These are phyloP conservation scores for Monosporascus ibericus DNA, from an alignment of 2,329 filamentous ascomycete genomes.

Conservation along the genomic window DNA sequence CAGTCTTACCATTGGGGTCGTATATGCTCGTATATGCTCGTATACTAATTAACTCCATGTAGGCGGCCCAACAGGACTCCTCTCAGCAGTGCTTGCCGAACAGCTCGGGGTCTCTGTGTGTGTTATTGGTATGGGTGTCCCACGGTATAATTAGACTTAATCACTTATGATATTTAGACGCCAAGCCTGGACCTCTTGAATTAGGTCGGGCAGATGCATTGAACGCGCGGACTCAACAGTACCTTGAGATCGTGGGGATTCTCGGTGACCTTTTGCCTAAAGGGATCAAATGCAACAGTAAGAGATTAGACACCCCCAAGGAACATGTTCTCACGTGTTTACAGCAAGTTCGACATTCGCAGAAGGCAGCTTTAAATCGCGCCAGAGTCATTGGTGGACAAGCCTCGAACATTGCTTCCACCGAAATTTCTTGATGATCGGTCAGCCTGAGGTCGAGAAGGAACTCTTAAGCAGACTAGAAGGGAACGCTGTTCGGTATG, in stretches of 20 bases:
- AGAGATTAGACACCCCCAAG: conserved; percentile 5
- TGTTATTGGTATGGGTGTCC: conserved; percentile 28
- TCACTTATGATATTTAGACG: conserved; percentile 23
- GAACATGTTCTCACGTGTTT: neutral
- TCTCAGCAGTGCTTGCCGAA: conserved; percentile 37
- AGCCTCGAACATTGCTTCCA: conserved; percentile 37
- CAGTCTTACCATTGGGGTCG: conserved; percentile 1
- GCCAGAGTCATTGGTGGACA: conserved; percentile 43
- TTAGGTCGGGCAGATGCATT: conserved; percentile 42
- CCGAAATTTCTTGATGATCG: conserved; percentile 45
- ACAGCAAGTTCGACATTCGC: conserved; percentile 42
- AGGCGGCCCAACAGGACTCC: conserved; percentile 41
- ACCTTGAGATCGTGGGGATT: conserved; percentile 37
- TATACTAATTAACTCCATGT: conserved; percentile 2
- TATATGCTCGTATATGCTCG: neutral
- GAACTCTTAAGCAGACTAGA: conserved; percentile 29
- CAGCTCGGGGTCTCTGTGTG: conserved; percentile 34
- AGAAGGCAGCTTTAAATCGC: conserved; percentile 39
- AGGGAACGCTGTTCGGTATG: conserved; percentile 28
- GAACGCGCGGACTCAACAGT: conserved; percentile 43
- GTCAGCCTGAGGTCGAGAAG: conserved; percentile 39
- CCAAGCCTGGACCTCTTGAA: conserved; percentile 30
- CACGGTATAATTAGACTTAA: too few species aligned
- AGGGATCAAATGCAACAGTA: conserved; percentile 45
- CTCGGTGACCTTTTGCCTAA: conserved; percentile 33